A percentile compares a stretch with the other conserved stretches of the same genome.
phyloP scores from a whole-genome alignment of 2,329 filamentous ascomycete genomes.

The Waltergamsia citrina region DNA sequence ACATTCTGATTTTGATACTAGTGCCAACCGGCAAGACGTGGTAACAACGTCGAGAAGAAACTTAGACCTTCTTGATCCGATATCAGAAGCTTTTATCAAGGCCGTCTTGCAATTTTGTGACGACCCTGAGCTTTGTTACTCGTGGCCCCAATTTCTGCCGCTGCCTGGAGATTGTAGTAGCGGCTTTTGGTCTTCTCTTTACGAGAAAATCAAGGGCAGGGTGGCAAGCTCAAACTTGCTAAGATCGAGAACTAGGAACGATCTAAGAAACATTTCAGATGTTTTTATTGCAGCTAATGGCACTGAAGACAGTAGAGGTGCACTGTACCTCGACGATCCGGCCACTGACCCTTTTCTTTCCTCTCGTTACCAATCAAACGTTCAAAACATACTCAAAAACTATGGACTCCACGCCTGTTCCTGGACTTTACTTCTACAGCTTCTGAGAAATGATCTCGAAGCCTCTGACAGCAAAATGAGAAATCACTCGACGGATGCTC shows the following conservation, averaged over 20 bases:
- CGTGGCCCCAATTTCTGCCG: conserved; percentile 37
- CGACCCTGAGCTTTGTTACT: conserved; percentile 24
- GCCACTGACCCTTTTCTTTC: no score
- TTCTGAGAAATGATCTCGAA: background rate
- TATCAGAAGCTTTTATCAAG: conserved; percentile 27
- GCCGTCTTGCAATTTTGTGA: conserved; percentile 27
- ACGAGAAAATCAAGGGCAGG: conserved; percentile 11
- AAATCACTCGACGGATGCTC: background rate
- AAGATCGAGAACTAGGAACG: conserved; percentile 2
- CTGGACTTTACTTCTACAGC: background rate
- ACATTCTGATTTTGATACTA: conserved; percentile 38
- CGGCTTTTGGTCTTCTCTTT: conserved; percentile 15
- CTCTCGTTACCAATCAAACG: no score
- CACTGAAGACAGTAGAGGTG: background rate
- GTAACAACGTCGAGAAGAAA: conserved; percentile 27
- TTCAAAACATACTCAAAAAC: background rate
- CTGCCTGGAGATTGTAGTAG: conserved; percentile 11
- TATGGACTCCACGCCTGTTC: no score
- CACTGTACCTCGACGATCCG: no score
- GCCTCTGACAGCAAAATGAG: background rate
- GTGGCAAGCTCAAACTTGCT: conserved; percentile 8
- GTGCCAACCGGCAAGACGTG: conserved; percentile 33
- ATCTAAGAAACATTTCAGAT: background rate
- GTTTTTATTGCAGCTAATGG: background rate
- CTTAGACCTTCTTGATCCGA: conserved; percentile 16